Evolutionary conservation across 805 yeast species (phyloP), one percentile per base, ranked within the genome.

Genomic region (Metschnikowia koreensis): DNA sequence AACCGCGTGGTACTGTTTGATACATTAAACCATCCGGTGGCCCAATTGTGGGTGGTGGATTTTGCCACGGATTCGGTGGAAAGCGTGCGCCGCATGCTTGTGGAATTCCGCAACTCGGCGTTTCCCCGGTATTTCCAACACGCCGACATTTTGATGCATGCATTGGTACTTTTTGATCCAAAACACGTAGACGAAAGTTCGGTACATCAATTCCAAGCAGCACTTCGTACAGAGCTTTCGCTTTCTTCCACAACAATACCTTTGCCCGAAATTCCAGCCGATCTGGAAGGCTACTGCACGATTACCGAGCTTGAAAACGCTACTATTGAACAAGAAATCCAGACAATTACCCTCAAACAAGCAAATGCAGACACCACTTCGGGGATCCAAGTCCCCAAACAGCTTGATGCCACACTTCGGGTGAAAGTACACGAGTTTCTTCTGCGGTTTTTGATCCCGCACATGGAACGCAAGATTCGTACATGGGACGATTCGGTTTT

Each of bases 401-500:
- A 69, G 6, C 69, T 80, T n/a, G 80, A 74, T 53, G 59, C 66
- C 56, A 66, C 71, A 0, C 57, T 84, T 28, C 59, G 71, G 10
- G 55, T 57, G 9, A 74, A 74, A 46, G 53, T 82, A 13, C 66
- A 72, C 43, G 86, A 83, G 33, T 67, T 81, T 49, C 71, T 82
- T 9, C 69, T 69, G 36, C 78, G 77, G 56, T 68, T 70, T 44
- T 68, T 87, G 52, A 74, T 89, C 1, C 96, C 97, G 0, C 92
- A 84, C 65, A 89, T 94, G 97, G 91, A 89, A 62, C 70, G 80
- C 50, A 86, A 89, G 61, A 80, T 90, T n/a, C 74, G 85, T 34
- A 66, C 80, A 12, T 92, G 97, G 97, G 92, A 86, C 53, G 97
- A 91, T 59, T 88, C 84, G 61, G 77, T 87, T 5, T 80, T 90